Percentiles rank a stretch among this genome's conserved stretches.
Evolutionary conservation across 148 eudicot species (phyloP).

Genomic region (Chenopodium formosanum): DNA sequence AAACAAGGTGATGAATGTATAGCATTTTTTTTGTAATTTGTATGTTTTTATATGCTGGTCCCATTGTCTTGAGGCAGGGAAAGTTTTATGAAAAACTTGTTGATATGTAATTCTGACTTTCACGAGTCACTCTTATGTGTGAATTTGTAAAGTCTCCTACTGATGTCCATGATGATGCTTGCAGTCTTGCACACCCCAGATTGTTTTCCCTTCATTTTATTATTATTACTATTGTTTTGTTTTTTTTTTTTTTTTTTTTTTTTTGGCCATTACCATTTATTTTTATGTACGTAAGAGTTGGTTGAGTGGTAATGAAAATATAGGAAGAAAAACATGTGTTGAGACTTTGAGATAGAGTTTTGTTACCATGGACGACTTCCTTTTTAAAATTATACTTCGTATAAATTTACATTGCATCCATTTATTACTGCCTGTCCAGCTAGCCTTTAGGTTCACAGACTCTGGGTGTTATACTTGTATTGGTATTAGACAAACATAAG

Average conservation of each 20-base stretch:
- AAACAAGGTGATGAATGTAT: conserved; percentile 52
- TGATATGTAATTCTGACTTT: not conserved
- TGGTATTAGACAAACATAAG: not conserved
- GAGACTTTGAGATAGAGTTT: too few relatives aligned
- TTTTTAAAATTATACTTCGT: too few relatives aligned
- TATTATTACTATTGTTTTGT: too few relatives aligned
- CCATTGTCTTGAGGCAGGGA: not conserved
- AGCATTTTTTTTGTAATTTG: not conserved
- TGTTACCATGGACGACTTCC: too few relatives aligned
- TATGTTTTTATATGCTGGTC: not conserved
- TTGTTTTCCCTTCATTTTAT: not conserved
- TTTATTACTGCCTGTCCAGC: too few relatives aligned
- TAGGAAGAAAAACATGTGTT: too few relatives aligned
- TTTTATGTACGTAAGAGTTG: too few relatives aligned
- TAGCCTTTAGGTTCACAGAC: too few relatives aligned
- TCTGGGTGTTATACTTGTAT: not conserved
- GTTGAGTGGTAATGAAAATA: too few relatives aligned
- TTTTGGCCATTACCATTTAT: too few relatives aligned
- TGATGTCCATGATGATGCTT: not conserved
- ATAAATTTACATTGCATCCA: too few relatives aligned
- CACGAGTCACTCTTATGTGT: not conserved
- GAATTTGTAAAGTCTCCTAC: not conserved
- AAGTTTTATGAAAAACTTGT: not conserved
- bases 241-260: too few relatives aligned
- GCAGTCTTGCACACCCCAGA: not conserved